Conservation (phyloP, 257 asterid species). For the Paraleonurus japonicus region DNA sequence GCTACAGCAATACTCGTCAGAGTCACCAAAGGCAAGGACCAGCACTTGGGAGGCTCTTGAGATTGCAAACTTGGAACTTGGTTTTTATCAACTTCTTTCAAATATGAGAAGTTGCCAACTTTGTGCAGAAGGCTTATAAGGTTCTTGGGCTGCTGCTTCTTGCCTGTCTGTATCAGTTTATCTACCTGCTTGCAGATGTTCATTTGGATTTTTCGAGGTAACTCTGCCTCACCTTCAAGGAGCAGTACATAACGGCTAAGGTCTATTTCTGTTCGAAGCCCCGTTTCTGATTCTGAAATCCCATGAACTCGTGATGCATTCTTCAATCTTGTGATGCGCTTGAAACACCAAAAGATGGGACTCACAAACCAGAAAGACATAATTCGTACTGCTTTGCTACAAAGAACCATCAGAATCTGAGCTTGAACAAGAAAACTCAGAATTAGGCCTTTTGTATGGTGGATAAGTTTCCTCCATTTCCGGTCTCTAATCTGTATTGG, state of each 20-base stretch:
- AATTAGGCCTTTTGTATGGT: conserved; percentile 26
- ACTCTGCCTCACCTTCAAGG: conserved; percentile 46
- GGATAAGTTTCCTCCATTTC: conserved; percentile 36
- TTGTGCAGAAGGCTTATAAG: conserved; percentile 33
- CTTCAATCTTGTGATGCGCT: conserved; percentile 17
- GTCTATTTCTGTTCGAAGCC: conserved; percentile 13
- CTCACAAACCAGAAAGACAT: conserved; percentile 26
- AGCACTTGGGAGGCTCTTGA: conserved; percentile 43
- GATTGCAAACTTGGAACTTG: conserved; percentile 39
- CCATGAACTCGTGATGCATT: conserved; percentile 16
- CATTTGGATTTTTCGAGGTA: conserved; percentile 32
- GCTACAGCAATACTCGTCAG: conserved; percentile 40
- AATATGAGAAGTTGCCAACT: conserved; percentile 28
- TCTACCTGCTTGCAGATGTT: conserved; percentile 33
- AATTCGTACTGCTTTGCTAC: conserved; percentile 31
- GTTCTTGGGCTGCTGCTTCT: conserved; percentile 32
- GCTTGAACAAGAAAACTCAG: conserved; percentile 28
- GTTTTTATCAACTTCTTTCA: conserved; percentile 31
- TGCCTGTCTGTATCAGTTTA: conserved; percentile 32
- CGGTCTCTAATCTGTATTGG: conserved; percentile 29
- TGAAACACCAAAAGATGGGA: conserved; percentile 22
- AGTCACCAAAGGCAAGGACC: conserved; percentile 48
- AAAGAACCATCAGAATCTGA: conserved; percentile 36
- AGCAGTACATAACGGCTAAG: conserved; percentile 38
- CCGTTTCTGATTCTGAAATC: conserved; percentile 21